These are phyloP conservation scores for Pseudocohnilembus persalinus DNA, from an alignment of 169 alveolate genomes.

Conservation along the genomic window DNA sequence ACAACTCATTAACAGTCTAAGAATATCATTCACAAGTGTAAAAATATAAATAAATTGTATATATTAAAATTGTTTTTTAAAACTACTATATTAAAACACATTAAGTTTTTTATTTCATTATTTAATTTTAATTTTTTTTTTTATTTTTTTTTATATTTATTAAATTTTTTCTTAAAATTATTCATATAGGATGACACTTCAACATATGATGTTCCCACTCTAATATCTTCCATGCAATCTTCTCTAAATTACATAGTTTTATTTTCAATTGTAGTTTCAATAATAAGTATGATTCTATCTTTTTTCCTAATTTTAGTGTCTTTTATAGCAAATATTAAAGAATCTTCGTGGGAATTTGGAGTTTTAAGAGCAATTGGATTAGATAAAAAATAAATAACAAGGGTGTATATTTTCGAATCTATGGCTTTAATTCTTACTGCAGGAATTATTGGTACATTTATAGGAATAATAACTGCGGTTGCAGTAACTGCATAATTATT, in stretches of 20 bases:
- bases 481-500: slow-evolving; percentile 78
- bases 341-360: slow-evolving; percentile 86
- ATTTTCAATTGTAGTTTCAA: slow-evolving; percentile 74
- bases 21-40: slow-evolving; percentile 59
- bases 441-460: slow-evolving; percentile 75
- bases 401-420: slow-evolving; percentile 83
- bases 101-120: too few relatives aligned
- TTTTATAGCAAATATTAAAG: slow-evolving; percentile 83
- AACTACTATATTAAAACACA: too few relatives aligned
- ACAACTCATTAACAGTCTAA: slow-evolving; percentile 65
- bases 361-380: slow-evolving; percentile 85
- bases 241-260: slow-evolving; percentile 59
- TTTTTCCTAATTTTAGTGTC: slow-evolving; percentile 80
- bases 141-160: too few relatives aligned
- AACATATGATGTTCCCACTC: slow-evolving; percentile 52
- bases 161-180: too few relatives aligned
- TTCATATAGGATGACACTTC: slow-evolving; percentile 39
- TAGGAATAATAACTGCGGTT: slow-evolving; percentile 76
- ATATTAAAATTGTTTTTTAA: too few relatives aligned
- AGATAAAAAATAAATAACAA: slow-evolving; percentile 56
- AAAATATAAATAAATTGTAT: too few relatives aligned
- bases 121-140: too few relatives aligned
- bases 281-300: slow-evolving; percentile 72
- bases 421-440: slow-evolving; percentile 69
- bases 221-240: slow-evolving; percentile 53